Conservation (phyloP, 257 asterid genomes). For the Thymus mandschuricus region DNA sequence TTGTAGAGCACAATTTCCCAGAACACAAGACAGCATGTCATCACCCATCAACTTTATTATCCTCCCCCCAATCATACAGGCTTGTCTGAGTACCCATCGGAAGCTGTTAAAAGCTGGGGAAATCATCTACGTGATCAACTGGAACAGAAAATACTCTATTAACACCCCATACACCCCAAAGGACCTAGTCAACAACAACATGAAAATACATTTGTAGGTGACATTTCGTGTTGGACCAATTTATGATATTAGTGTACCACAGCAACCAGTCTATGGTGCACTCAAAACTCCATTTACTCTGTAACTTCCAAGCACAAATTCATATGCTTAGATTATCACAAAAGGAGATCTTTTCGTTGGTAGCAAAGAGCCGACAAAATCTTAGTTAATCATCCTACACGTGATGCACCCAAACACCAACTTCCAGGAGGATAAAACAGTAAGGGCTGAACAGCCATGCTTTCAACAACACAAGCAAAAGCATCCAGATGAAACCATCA, state of each 20-base stretch:
- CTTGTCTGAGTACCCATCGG: conserved; percentile 9
- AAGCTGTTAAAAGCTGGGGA: conserved; percentile 16
- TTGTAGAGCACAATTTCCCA: neutral
- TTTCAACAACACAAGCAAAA: conserved; percentile 12
- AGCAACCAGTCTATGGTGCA: neutral
- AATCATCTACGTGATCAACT: conserved; percentile 30
- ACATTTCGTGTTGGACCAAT: conserved; percentile 16
- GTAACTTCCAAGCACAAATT: conserved; percentile 19
- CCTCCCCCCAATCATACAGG: conserved; percentile 21
- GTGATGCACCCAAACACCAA: conserved; percentile 9
- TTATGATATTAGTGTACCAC: conserved; percentile 25
- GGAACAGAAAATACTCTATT: conserved; percentile 19
- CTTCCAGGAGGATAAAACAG: conserved; percentile 10
- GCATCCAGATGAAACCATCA: conserved; percentile 22
- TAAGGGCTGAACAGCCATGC: conserved; percentile 14
- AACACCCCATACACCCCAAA: conserved; percentile 25
- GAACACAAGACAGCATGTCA: neutral
- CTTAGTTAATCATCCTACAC: neutral
- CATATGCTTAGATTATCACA: conserved; percentile 16
- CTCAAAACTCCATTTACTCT: conserved; percentile 15
- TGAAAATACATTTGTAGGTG: neutral
- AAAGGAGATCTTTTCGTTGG: conserved; percentile 23
- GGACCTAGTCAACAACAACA: conserved; percentile 13
- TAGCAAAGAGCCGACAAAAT: conserved; percentile 25
- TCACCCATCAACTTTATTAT: neutral